phyloP scores from a whole-genome alignment of 768 basidiomycete genomes.

The Leccinum fibrillosum region DNA sequence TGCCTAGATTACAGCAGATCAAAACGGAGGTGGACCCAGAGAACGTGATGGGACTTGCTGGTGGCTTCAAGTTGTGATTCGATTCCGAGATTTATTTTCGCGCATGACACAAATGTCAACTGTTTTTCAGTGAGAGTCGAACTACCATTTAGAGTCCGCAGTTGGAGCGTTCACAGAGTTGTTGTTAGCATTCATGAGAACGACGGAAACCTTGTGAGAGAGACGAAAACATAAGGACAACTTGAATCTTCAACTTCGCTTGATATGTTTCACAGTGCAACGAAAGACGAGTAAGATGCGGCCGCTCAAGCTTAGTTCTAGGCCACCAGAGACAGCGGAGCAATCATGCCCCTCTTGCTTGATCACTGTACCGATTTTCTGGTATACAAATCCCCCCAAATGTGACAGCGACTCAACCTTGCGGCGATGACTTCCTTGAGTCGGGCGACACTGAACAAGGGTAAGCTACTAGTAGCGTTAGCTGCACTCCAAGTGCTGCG shows the following conservation, averaged over 20 bases:
- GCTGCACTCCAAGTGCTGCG: too few relatives aligned
- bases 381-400: too few relatives aligned
- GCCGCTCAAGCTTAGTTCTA: too few relatives aligned
- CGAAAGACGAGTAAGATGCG: too few relatives aligned
- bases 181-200: neutral
- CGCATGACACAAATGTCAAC: neutral
- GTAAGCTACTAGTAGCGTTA: too few relatives aligned
- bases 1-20: constrained; percentile 32
- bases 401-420: too few relatives aligned
- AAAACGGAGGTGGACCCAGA: constrained; percentile 47
- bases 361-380: too few relatives aligned
- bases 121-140: neutral
- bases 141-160: neutral
- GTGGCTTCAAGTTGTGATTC: constrained; percentile 48
- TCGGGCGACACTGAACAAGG: too few relatives aligned
- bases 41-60: constrained; percentile 59
- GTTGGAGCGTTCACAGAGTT: neutral
- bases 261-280: too few relatives aligned
- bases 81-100: neutral
- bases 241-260: neutral
- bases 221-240: neutral
- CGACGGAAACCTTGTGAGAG: neutral
- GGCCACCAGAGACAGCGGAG: too few relatives aligned
- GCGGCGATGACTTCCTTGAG: too few relatives aligned
- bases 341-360: too few relatives aligned